Percentiles rank a stretch among this genome's conserved stretches.
These are phyloP conservation scores for Apophysomyces trapeziformis DNA, from an alignment of 371 early-diverging fungal species.

Conservation along the genomic window DNA sequence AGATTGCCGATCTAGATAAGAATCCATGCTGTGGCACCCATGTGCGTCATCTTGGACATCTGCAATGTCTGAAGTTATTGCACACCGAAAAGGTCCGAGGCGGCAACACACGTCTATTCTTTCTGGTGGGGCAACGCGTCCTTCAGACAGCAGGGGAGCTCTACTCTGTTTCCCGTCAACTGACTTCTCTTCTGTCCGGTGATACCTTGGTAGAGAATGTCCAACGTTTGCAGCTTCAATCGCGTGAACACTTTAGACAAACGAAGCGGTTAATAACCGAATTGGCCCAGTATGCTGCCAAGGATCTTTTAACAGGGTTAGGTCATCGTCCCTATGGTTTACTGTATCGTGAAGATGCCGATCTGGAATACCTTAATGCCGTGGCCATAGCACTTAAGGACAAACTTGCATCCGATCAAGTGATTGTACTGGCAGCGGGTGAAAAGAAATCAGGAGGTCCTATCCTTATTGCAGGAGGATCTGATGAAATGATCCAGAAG, in stretches of 20 bases:
- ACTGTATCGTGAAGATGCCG: conserved; percentile 65
- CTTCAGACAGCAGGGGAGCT: conserved; percentile 48
- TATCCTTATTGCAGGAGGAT: conserved; percentile 51
- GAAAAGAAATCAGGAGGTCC: conserved; percentile 58
- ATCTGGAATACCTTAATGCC: conserved; percentile 58
- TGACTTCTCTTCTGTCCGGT: conserved; percentile 59
- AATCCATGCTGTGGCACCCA: conserved; percentile 90
- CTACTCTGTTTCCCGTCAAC: conserved; percentile 50
- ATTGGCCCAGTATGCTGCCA: conserved; percentile 50
- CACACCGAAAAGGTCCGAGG: conserved; percentile 73
- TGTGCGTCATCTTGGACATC: conserved; percentile 59
- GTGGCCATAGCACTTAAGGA: conserved; percentile 43
- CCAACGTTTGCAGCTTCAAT: conserved; percentile 44
- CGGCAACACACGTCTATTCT: conserved; percentile 70
- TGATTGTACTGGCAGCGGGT: conserved; percentile 55
- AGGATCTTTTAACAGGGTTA: conserved; percentile 42
- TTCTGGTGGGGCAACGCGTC: conserved; percentile 70
- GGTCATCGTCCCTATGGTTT: conserved; percentile 28
- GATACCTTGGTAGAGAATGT: conserved; percentile 66
- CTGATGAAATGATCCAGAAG: conserved; percentile 53
- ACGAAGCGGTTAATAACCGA: conserved; percentile 53
- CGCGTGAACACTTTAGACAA: conserved; percentile 43
- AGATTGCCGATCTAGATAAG: conserved; percentile 61
- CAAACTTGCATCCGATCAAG: conserved; percentile 31
- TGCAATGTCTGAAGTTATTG: conserved; percentile 68